Conservation (phyloP, 768 basidiomycete genomes). For the Phanerodontia chrysosporium region DNA sequence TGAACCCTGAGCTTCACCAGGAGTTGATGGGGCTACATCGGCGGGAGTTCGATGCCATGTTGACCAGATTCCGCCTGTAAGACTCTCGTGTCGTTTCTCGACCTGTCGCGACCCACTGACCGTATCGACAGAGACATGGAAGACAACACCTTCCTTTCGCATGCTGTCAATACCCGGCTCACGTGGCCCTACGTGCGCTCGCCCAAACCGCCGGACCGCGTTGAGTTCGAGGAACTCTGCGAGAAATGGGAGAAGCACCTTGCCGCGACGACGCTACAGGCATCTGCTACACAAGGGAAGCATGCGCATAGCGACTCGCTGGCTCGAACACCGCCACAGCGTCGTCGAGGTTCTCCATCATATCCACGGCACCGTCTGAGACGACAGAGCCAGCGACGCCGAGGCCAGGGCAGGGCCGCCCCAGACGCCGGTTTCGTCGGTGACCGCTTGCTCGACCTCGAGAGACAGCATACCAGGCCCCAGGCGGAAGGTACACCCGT, state of each 20-base stretch:
- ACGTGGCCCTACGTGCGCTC: slow-evolving; percentile 32
- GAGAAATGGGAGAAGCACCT: slow-evolving; percentile 52
- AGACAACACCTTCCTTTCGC: slow-evolving; percentile 47
- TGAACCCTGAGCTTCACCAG: slow-evolving; percentile 5
- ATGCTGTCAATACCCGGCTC: slow-evolving; percentile 44
- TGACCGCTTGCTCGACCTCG: not conserved
- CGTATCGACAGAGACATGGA: slow-evolving; percentile 53
- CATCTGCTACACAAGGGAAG: not conserved
- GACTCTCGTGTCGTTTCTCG: slow-evolving; percentile 27
- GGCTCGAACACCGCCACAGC: not conserved
- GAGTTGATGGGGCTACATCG: slow-evolving; percentile 49
- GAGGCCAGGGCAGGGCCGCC: not conserved
- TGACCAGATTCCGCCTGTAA: slow-evolving; percentile 59
- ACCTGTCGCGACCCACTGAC: not conserved
- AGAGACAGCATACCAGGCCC: not conserved
- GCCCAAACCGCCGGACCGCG: slow-evolving; percentile 41
- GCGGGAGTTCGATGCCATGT: slow-evolving; percentile 56
- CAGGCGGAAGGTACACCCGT: not conserved
- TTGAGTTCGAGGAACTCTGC: slow-evolving; percentile 54
- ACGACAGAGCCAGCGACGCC: not conserved
- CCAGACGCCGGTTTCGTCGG: not conserved
- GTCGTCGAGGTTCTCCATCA: not conserved
- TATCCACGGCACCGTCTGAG: not conserved
- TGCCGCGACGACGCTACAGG: not conserved
- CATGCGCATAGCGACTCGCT: not conserved